Evolutionary conservation across 2,329 filamentous ascomycete genomes (phyloP).

Genomic region (Penicillium capsulatum): DNA sequence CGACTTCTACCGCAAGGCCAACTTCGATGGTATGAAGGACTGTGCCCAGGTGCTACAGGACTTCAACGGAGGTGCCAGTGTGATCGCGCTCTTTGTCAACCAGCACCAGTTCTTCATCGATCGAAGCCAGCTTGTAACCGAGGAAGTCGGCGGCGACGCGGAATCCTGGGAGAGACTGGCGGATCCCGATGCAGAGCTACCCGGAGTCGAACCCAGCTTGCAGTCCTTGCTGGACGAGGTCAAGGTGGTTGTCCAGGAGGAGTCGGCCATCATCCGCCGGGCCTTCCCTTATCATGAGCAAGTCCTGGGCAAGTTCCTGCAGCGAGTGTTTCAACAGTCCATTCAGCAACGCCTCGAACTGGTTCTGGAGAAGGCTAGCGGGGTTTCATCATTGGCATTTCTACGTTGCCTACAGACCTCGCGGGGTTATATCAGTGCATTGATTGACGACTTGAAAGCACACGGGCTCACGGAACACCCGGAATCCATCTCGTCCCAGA

Average conservation of each 20-base stretch:
- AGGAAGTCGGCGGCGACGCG: slow-evolving; percentile 63
- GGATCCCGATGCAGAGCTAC: slow-evolving; percentile 88
- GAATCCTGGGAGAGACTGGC: slow-evolving; percentile 86
- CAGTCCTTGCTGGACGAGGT: slow-evolving; percentile 93
- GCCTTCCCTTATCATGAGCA: slow-evolving; percentile 96
- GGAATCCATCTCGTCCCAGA: slow-evolving; percentile 82
- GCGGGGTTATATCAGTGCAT: slow-evolving; percentile 75
- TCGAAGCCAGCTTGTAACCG: slow-evolving; percentile 81
- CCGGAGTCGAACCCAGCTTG: slow-evolving; percentile 83
- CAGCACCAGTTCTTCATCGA: slow-evolving; percentile 99
- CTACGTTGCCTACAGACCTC: slow-evolving; percentile 86
- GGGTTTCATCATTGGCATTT: slow-evolving; percentile 87
- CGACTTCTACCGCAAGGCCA: slow-evolving; percentile 89
- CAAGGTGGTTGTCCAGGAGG: slow-evolving; percentile 91
- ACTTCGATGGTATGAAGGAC: slow-evolving; percentile 97
- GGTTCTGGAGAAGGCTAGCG: slow-evolving; percentile 90
- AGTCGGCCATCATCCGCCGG: slow-evolving; percentile 92
- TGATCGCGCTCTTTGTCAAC: slow-evolving; percentile 94
- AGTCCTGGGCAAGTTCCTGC: slow-evolving; percentile 86
- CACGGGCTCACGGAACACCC: slow-evolving; percentile 95
- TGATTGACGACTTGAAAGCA: slow-evolving; percentile 89
- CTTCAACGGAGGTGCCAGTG: slow-evolving; percentile 92
- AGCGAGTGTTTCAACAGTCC: slow-evolving; percentile 95
- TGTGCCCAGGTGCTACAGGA: slow-evolving; percentile 90
- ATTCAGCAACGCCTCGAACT: slow-evolving; percentile 94